Conservation (phyloP, 140 eudicot species). For the Cichorium intybus region DNA sequence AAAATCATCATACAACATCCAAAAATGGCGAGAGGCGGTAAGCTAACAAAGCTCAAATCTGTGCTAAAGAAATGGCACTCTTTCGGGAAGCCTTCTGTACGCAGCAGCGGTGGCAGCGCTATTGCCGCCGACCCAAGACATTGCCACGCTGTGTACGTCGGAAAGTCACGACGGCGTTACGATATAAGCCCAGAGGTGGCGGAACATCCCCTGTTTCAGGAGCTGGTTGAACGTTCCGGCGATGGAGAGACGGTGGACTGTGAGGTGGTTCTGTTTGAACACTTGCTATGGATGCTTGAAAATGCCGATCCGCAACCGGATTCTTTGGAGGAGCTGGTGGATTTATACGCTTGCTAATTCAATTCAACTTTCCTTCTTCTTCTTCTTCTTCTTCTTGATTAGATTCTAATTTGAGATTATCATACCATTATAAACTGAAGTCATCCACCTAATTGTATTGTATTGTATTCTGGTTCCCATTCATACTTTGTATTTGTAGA, state of each 20-base stretch:
- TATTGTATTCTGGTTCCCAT: neutral
- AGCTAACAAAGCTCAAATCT: slow-evolving; percentile 12
- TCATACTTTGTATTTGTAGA: neutral
- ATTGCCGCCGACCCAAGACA: neutral
- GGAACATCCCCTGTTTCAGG: slow-evolving; percentile 64
- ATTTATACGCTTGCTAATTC: slow-evolving; percentile 19
- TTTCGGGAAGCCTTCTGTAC: neutral
- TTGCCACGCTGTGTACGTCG: slow-evolving; percentile 62
- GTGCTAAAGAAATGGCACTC: slow-evolving; percentile 23
- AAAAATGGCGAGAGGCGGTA: slow-evolving; percentile 4
- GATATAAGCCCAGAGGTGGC: slow-evolving; percentile 51
- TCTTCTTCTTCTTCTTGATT: neutral
- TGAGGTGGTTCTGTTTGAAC: slow-evolving; percentile 44
- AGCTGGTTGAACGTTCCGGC: slow-evolving; percentile 52
- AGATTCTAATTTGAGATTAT: neutral
- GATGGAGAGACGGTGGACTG: slow-evolving; percentile 36
- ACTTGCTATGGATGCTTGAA: slow-evolving; percentile 49
- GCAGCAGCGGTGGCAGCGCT: neutral
- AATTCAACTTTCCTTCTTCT: neutral
- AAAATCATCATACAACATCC: neutral
- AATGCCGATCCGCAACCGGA: slow-evolving; percentile 45
- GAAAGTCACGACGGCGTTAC: slow-evolving; percentile 66
- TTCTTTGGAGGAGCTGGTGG: slow-evolving; percentile 37
- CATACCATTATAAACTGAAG: neutral
- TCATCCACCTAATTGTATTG: neutral